These are phyloP conservation scores for Tephrocybe sp. DNA, from an alignment of 768 basidiomycete genomes.

Conservation along the genomic window DNA sequence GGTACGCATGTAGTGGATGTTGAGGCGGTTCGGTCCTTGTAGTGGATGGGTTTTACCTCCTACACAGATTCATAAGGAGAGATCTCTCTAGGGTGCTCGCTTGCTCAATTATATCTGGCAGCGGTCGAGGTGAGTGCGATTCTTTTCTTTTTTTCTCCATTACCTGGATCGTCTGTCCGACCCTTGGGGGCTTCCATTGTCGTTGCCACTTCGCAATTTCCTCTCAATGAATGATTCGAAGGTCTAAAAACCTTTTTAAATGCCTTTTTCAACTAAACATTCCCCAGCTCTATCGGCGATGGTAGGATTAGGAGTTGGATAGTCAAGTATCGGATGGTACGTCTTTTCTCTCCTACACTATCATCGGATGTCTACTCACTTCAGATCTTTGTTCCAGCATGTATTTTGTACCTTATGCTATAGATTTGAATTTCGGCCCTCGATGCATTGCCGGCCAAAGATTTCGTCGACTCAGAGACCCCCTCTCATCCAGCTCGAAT, in stretches of 20 bases:
- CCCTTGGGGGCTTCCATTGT: background rate
- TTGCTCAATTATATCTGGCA: background rate
- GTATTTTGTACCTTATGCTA: background rate
- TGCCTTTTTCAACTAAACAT: background rate
- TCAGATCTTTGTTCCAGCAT: background rate
- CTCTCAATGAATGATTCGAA: background rate
- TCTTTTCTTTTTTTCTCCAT: background rate
- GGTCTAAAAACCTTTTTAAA: background rate
- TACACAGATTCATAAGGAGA: background rate
- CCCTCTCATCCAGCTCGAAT: too few species aligned
- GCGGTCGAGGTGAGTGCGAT: background rate
- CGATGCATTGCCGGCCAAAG: too few species aligned
- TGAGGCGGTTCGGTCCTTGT: background rate
- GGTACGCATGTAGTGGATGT: too few species aligned
- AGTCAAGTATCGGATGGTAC: conserved; percentile 2
- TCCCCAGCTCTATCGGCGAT: background rate
- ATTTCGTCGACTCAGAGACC: too few species aligned
- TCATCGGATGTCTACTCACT: background rate
- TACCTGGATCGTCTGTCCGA: background rate
- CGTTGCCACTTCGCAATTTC: background rate
- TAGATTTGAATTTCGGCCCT: background rate
- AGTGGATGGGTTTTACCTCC: conserved; percentile 4
- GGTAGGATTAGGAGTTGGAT: conserved; percentile 1
- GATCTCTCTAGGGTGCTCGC: background rate
- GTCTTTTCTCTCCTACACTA: background rate